Percentiles rank a stretch among this genome's conserved stretches.
phyloP scores from a whole-genome alignment of 176 grass and related monocot genomes.

The Neostapfia colusana region DNA sequence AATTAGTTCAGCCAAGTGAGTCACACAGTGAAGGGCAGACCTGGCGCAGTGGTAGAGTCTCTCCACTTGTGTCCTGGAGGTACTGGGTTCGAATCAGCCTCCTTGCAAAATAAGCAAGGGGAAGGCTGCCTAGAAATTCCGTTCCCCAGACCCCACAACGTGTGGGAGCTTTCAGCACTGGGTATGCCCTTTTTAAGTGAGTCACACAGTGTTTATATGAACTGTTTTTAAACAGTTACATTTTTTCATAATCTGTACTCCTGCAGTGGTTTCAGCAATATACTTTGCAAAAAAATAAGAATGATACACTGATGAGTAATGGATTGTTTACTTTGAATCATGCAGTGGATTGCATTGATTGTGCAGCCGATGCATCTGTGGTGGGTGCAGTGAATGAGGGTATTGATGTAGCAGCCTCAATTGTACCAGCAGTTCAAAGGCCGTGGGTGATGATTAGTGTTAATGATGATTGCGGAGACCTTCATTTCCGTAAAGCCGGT shows the following conservation, averaged over 20 bases:
- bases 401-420: constrained; percentile 63
- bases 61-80: too few species aligned
- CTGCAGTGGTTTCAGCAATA: not conserved
- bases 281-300: not conserved
- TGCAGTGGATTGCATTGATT: constrained; percentile 96
- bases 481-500: constrained; percentile 99
- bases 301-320: constrained; percentile 6
- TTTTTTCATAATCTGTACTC: not conserved
- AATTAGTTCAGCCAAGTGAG: not conserved
- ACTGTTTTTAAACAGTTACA: not conserved
- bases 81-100: too few species aligned
- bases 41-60: too few species aligned
- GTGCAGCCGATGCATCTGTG: constrained; percentile 84
- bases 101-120: too few species aligned
- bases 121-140: too few species aligned
- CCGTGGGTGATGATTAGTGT: constrained; percentile 95
- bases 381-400: constrained; percentile 88
- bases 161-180: too few species aligned
- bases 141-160: too few species aligned
- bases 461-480: constrained; percentile 82
- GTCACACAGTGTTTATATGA: too few species aligned
- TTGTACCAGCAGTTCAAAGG: constrained; percentile 56
- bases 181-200: too few species aligned
- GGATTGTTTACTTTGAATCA: not conserved
- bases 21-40: too few species aligned